Base-by-base conservation (phyloP, 2,329 filamentous ascomycete genomes). In the Aureobasidium vineae region DNA sequence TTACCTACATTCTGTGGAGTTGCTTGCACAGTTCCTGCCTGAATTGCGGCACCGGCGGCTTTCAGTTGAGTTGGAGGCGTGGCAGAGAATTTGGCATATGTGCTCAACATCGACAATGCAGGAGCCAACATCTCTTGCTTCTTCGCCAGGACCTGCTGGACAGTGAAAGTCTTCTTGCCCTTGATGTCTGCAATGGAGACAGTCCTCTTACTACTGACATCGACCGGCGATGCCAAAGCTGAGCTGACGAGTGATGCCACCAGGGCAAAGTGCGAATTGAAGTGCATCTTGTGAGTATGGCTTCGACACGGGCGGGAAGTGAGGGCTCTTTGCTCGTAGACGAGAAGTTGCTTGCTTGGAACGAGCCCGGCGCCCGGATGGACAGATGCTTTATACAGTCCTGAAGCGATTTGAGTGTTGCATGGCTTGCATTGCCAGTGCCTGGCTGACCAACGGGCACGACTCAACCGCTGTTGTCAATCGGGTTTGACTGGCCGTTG, bases 1-100 rank as follows among this genome's bases (percentile, higher is more conserved):
- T 16, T 38, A 28, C 63, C 15, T 49, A 65, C 63, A 23, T 61
- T 28, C 38, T 67, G 36, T 50, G 80, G 79, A 43, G 73, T 75
- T 56, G 79, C 78, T 64, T 75, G 70, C 15, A 76, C 79, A 61
- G 73, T 70, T 49, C 80, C 80, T 54, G 70, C 71, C 67, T 76
- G 77, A 26, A 71, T 72, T 63, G 76, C 74, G 54, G 75, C 72
- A 5, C 76, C 78, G 38, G 75, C 76, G 28, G 69, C 70, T 50
- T 70, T 68, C 54, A 74, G 72, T 15, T 70, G 66, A 5, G 71
- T 63, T 7, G 75, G 72, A 11, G 72, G 72, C 2, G 69, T 66
- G 41, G 73, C 75, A 23, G 74, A 73, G 41, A 69, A 67, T 50
- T 69, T 69, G 23, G 59, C 66, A 59, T 71, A 66, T 36, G 69